Evolutionary conservation across 768 basidiomycete genomes (phyloP).

Genomic region (Tremella yokohamensis): DNA sequence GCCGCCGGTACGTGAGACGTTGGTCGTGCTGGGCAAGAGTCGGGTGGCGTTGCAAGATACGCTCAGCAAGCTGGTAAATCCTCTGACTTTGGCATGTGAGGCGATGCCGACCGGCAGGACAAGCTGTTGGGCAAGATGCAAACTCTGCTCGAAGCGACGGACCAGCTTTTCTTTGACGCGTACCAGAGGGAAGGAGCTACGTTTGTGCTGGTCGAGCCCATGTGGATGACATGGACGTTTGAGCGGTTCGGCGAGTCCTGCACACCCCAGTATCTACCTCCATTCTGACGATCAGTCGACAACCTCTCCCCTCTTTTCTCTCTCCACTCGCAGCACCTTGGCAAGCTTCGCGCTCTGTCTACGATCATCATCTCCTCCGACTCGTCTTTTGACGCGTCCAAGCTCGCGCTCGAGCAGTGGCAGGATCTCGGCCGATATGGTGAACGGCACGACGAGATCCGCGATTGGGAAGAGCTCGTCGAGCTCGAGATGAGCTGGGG

Average conservation of each 20-base stretch:
- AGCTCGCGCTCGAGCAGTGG: constrained; percentile 36
- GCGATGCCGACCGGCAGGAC: constrained; percentile 17
- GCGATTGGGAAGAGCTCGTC: constrained; percentile 43
- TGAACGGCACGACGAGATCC: constrained; percentile 22
- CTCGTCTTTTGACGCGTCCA: constrained; percentile 37
- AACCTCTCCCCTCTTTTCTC: constrained; percentile 26
- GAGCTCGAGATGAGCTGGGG: constrained; percentile 27
- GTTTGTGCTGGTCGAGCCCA: constrained; percentile 30
- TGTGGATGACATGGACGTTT: constrained; percentile 44
- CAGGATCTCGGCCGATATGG: constrained; percentile 29
- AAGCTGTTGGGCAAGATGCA: constrained; percentile 30
- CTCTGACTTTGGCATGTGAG: not conserved
- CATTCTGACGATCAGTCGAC: constrained; percentile 23
- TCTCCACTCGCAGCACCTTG: constrained; percentile 27
- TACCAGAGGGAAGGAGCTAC: constrained; percentile 13
- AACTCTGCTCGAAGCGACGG: constrained; percentile 34
- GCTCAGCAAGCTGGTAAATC: constrained; percentile 36
- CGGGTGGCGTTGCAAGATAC: constrained; percentile 23
- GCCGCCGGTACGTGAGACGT: constrained; percentile 22
- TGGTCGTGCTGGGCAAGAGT: constrained; percentile 12
- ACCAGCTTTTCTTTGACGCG: constrained; percentile 39
- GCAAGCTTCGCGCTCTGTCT: constrained; percentile 18
- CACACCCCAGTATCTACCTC: not conserved
- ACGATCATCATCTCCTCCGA: constrained; percentile 16
- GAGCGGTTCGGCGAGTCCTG: constrained; percentile 32